Evolutionary conservation across 306 rosid species (phyloP).

Genomic region (Cucurbita maxima): DNA sequence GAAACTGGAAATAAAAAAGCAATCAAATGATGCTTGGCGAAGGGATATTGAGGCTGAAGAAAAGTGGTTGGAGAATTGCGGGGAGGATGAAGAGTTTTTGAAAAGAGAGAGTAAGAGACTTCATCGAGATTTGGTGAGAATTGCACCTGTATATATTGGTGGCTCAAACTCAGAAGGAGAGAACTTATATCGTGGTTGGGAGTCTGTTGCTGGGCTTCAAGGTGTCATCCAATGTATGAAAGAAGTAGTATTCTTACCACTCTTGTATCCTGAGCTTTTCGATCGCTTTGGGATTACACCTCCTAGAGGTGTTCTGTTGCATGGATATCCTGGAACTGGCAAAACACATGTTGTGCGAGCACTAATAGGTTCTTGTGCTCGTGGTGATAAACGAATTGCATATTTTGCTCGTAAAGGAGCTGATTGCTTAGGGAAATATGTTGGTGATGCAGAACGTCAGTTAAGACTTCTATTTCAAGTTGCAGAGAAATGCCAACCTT

Average conservation of each 20-base stretch:
- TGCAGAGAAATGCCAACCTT: conserved; percentile 95
- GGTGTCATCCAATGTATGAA: conserved; percentile 92
- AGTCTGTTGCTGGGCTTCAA: conserved; percentile 98
- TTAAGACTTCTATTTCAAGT: conserved; percentile 92
- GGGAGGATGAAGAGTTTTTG: conserved; percentile 98
- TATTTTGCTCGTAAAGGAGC: conserved; percentile 99
- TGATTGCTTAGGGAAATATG: conserved; percentile 96
- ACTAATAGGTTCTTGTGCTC: conserved; percentile 90
- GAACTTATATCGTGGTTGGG: conserved; percentile 83
- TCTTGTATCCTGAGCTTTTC: conserved; percentile 82
- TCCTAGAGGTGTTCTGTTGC: conserved; percentile 93
- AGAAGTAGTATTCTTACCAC: conserved; percentile 90
- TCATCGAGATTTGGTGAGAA: conserved; percentile 88
- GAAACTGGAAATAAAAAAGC: conserved; percentile 71
- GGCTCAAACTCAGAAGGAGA: conserved; percentile 53
- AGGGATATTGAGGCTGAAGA: conserved; percentile 90
- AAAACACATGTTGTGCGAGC: conserved; percentile 92
- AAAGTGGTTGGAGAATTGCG: conserved; percentile 95
- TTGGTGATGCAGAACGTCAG: conserved; percentile 98
- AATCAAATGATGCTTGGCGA: conserved; percentile 60
- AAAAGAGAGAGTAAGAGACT: conserved; percentile 97
- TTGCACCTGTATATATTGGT: conserved; percentile 90
- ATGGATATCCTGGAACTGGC: conserved; percentile 98
- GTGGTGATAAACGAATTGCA: conserved; percentile 80
- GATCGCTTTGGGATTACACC: conserved; percentile 79